Conservation (phyloP, 306 rosid species). For the Cicer judaicum region DNA sequence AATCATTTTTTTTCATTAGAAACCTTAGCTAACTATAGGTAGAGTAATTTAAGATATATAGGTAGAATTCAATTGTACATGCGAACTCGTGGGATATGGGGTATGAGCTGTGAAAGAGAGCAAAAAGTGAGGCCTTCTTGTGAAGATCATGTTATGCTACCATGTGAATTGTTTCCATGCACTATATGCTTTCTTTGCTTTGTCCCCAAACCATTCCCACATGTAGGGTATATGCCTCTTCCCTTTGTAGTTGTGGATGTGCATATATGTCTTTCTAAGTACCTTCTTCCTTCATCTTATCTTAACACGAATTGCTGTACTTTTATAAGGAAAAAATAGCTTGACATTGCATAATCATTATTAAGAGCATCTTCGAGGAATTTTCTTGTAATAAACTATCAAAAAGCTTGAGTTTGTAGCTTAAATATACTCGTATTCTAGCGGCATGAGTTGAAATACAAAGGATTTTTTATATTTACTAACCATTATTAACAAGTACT, state of each 20-base stretch:
- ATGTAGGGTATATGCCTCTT: conserved; percentile 73
- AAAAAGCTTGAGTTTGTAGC: neutral
- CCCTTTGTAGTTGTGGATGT: neutral
- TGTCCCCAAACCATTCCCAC: conserved; percentile 83
- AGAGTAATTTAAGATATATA: conserved; percentile 41
- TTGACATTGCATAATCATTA: conserved; percentile 57
- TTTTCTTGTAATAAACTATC: neutral
- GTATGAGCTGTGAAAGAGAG: conserved; percentile 53
- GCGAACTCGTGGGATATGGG: conserved; percentile 43
- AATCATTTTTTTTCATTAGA: conserved; percentile 24
- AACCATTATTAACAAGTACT: no score
- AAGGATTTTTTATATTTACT: no score
- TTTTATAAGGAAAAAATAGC: conserved; percentile 37
- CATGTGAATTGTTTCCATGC: conserved; percentile 84
- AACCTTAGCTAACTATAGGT: conserved; percentile 25
- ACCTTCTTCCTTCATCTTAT: conserved; percentile 53
- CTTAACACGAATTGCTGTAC: conserved; percentile 38
- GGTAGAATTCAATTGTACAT: neutral
- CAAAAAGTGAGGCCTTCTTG: conserved; percentile 41
- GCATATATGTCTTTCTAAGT: conserved; percentile 47
- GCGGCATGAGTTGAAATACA: no score
- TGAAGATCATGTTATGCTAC: conserved; percentile 61
- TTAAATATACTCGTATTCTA: neutral
- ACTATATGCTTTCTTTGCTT: conserved; percentile 70
- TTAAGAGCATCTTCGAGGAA: neutral